Evolutionary conservation across 306 rosid genomes (phyloP).

Genomic region (Glycine tomentella): DNA sequence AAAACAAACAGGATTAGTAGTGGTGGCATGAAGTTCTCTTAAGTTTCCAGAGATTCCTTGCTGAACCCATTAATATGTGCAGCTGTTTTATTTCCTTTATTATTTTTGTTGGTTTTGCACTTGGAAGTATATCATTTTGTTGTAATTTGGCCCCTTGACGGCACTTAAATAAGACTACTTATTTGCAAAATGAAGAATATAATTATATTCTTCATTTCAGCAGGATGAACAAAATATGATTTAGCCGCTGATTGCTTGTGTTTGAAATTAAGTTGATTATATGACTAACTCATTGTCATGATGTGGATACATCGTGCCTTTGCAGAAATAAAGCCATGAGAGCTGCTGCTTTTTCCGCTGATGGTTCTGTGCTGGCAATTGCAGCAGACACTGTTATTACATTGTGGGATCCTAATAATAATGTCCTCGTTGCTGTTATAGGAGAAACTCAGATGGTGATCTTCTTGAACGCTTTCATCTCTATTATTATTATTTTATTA

Average conservation of each 20-base stretch:
- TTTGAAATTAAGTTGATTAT: constrained; percentile 41
- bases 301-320: constrained; percentile 31
- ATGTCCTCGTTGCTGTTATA: constrained; percentile 80
- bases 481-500: background rate
- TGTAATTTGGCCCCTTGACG: background rate
- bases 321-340: constrained; percentile 87
- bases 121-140: constrained; percentile 6
- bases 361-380: constrained; percentile 94
- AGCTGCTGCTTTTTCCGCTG: constrained; percentile 88
- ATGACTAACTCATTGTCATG: constrained; percentile 37
- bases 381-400: constrained; percentile 93
- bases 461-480: constrained; percentile 28
- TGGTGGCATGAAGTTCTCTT: constrained; percentile 1
- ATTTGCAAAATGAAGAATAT: constrained; percentile 6
- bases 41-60: constrained; percentile 19
- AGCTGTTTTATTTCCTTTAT: constrained; percentile 15
- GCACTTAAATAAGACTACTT: background rate
- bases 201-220: background rate
- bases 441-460: constrained; percentile 76
- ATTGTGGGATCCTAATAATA: constrained; percentile 90
- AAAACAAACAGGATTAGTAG: background rate
- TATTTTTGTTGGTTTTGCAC: constrained; percentile 15
- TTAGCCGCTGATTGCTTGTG: constrained; percentile 36
- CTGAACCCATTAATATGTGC: background rate
- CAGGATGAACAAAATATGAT: constrained; percentile 16